Conservation (phyloP, 352 stramenopile genomes). For the Globisporangium perplexum region DNA sequence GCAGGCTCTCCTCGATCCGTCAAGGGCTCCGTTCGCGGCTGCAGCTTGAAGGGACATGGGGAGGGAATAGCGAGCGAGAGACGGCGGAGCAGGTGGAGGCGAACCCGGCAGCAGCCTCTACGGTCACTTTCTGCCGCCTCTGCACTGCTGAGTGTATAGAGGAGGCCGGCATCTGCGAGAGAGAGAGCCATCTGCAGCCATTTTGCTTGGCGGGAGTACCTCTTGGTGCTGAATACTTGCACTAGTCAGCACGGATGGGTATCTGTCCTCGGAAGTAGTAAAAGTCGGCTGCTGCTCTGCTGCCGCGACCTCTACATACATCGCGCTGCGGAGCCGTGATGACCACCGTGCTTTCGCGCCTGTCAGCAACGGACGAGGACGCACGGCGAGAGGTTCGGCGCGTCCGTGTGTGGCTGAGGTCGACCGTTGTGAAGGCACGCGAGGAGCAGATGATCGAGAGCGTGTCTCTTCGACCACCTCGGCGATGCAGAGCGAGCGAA, state of each 20-base stretch:
- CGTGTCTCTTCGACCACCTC: too few relatives aligned
- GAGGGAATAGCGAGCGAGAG: background rate
- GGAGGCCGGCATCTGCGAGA: background rate
- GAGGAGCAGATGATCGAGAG: too few relatives aligned
- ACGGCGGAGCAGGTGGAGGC: background rate
- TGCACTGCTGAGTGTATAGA: background rate
- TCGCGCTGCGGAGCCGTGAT: background rate
- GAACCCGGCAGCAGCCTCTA: background rate
- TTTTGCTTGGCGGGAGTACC: background rate
- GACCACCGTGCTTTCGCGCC: too few relatives aligned
- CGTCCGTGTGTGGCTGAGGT: too few relatives aligned
- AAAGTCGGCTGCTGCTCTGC: background rate
- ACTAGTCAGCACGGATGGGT: background rate
- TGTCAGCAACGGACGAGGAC: too few relatives aligned
- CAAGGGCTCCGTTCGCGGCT: too few relatives aligned
- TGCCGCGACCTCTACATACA: background rate
- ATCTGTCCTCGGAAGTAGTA: too few relatives aligned
- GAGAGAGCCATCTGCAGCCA: background rate
- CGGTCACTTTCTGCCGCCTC: background rate
- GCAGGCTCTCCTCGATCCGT: too few relatives aligned
- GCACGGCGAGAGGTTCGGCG: too few relatives aligned
- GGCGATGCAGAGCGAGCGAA: too few relatives aligned
- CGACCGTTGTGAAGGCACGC: too few relatives aligned
- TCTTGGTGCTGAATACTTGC: background rate
- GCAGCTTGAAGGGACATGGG: background rate